Evolutionary conservation across 345 rosid genomes (phyloP).

Genomic region (Arabis hirsuta): DNA sequence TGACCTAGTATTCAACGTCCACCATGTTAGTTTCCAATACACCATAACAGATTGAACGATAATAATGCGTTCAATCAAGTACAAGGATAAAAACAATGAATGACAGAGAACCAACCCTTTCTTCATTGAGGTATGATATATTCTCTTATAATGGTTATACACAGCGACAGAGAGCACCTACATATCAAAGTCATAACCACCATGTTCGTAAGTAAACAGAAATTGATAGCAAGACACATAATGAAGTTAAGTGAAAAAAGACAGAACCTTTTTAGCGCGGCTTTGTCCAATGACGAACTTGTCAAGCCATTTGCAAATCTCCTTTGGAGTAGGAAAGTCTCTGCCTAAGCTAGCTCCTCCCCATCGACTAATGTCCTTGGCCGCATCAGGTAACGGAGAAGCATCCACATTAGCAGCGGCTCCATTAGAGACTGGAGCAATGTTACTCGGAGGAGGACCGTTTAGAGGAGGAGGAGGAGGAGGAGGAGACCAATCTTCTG

Average conservation of each 20-base stretch:
- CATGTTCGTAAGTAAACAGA: conserved; percentile 10
- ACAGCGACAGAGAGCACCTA: conserved; percentile 97
- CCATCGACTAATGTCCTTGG: conserved; percentile 54
- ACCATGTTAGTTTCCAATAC: conserved; percentile 43
- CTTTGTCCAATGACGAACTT: conserved; percentile 87
- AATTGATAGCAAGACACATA: neutral
- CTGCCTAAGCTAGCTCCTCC: conserved; percentile 88
- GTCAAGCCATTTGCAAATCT: conserved; percentile 86
- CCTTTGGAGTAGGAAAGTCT: conserved; percentile 91
- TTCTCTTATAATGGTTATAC: conserved; percentile 93
- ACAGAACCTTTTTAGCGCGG: conserved; percentile 77
- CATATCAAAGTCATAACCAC: conserved; percentile 29
- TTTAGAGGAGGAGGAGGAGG: conserved; percentile 56
- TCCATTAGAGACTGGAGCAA: conserved; percentile 73
- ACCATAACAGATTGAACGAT: conserved; percentile 6
- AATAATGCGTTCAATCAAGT: neutral
- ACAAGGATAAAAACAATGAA: conserved; percentile 20
- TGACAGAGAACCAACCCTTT: conserved; percentile 67
- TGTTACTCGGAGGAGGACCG: conserved; percentile 50
- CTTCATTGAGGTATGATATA: conserved; percentile 61
- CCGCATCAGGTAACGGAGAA: conserved; percentile 49
- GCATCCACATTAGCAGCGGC: conserved; percentile 61
- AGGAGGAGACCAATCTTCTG: conserved; percentile 69
- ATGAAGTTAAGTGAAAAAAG: conserved; percentile 1
- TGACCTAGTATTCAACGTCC: conserved; percentile 70